Percentiles rank a stretch among this genome's conserved stretches.
Evolutionary conservation across 169 alveolate species (phyloP).

Genomic region (Plasmodium coatneyi): DNA sequence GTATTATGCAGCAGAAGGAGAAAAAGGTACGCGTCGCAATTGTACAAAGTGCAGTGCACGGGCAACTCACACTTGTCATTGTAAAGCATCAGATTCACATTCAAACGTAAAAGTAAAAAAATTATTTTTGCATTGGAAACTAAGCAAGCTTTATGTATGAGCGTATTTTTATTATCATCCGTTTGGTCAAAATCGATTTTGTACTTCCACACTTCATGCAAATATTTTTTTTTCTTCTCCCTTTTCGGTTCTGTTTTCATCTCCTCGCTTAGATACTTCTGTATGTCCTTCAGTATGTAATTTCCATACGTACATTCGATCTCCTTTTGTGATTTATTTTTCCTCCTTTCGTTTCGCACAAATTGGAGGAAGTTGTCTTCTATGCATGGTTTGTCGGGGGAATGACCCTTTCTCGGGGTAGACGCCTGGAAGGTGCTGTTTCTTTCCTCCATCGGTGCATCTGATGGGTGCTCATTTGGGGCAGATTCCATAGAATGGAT

Average conservation of each 20-base stretch:
- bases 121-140: constrained; percentile 53
- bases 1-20: constrained; percentile 62
- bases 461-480: neutral
- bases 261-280: neutral
- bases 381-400: neutral
- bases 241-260: neutral
- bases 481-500: neutral
- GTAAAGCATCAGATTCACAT: constrained; percentile 33
- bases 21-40: constrained; percentile 42
- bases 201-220: constrained; percentile 24
- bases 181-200: constrained; percentile 40
- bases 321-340: constrained; percentile 12
- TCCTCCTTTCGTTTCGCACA: neutral
- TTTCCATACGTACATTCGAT: constrained; percentile 21
- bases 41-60: constrained; percentile 55
- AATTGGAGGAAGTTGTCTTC: constrained; percentile 26
- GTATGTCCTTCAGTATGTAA: constrained; percentile 25
- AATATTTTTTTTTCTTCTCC: neutral
- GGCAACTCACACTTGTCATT: constrained; percentile 63
- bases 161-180: constrained; percentile 65
- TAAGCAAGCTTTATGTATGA: constrained; percentile 71
- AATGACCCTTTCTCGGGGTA: neutral
- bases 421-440: neutral
- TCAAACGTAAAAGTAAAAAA: constrained; percentile 48
- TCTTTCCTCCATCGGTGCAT: neutral